Evolutionary conservation across 1,139 yeast genomes (phyloP), one percentile per base, ranked within the genome.

Genomic region (Kodamaea fungicola): DNA sequence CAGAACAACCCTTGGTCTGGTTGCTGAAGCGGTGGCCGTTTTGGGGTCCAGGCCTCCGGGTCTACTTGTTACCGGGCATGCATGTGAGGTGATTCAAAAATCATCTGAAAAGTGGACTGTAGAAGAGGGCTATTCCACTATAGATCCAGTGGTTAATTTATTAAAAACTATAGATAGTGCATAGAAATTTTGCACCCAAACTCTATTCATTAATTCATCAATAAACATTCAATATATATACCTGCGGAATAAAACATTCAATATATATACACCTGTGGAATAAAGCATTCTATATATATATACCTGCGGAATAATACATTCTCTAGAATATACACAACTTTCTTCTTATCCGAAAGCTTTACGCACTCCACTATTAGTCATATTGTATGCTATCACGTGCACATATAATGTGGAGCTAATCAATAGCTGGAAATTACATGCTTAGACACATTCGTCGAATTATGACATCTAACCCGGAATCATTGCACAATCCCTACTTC

Each of bases 11-110:
- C 63, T 92, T 36, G 69, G 71, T 34, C 64, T 81, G 44, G 78
- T 89, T 2, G 83, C 82, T 0, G 79, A 71, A 24, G 95, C 94
- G 1, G 77, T 89, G 2, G 84, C 83, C 46, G 76, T 76, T n/a
- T 76, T 80, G 35, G 97, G 96, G 0, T 83, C 94, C 8, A 71
- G 96, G 44, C 98, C 98, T 1, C 98, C 98, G 0, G 97, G 98
- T 0, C 65, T 92, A 41, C 67, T 92, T 32, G 83, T 92, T 2
- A 76, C 89, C 1, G 97, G 98, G 0, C 68, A 74, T 48, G 84
- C 95, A 0, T 89, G 96, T 51, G 76, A 75, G 22, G 87, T 83
- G 1, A 62, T 81, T 32, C 52, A 59, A 26, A 54, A 61, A 13
- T 39, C 54, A 40, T 7, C 30, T 30, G 24, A 19, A 32, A 25